These are phyloP conservation scores for Globisporangium nodosum DNA, from an alignment of 352 stramenopile genomes.

Conservation along the genomic window DNA sequence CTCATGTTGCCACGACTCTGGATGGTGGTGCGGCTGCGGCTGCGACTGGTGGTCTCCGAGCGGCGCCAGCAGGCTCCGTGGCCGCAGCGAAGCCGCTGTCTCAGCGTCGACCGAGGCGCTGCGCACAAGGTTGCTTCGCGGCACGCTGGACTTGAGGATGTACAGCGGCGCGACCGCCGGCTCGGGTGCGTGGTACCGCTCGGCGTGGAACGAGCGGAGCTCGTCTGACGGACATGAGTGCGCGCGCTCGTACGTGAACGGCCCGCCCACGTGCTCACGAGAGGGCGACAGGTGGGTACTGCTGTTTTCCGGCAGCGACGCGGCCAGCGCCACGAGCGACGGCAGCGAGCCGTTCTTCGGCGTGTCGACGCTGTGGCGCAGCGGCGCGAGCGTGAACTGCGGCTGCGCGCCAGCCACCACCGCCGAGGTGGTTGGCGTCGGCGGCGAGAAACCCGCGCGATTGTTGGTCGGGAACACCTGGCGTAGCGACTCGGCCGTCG, in stretches of 20 bases:
- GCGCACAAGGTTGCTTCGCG: constrained; percentile 39
- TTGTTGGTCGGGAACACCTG: constrained; percentile 21
- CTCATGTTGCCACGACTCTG: neutral
- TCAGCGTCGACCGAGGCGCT: constrained; percentile 53
- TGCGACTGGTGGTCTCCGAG: constrained; percentile 17
- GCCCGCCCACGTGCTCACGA: constrained; percentile 43
- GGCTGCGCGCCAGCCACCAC: constrained; percentile 7
- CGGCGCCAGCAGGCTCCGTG: constrained; percentile 17
- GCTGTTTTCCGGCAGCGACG: constrained; percentile 17
- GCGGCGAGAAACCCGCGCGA: constrained; percentile 6
- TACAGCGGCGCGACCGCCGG: constrained; percentile 11
- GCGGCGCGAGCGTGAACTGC: constrained; percentile 21
- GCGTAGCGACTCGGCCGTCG: constrained; percentile 13
- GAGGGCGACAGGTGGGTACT: neutral
- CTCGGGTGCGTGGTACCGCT: constrained; percentile 5
- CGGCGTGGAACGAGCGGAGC: neutral
- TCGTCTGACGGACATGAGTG: constrained; percentile 70
- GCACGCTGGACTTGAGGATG: constrained; percentile 20
- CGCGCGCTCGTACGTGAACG: constrained; percentile 57
- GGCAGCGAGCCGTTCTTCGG: constrained; percentile 18
- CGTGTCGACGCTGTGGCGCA: constrained; percentile 9
- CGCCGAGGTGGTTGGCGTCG: neutral
- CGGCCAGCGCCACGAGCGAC: constrained; percentile 15
- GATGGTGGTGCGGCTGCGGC: constrained; percentile 15
- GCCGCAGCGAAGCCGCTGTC: constrained; percentile 23